These are phyloP conservation scores for Kwoniella dejecticola DNA, from an alignment of 768 basidiomycete genomes.

Conservation along the genomic window DNA sequence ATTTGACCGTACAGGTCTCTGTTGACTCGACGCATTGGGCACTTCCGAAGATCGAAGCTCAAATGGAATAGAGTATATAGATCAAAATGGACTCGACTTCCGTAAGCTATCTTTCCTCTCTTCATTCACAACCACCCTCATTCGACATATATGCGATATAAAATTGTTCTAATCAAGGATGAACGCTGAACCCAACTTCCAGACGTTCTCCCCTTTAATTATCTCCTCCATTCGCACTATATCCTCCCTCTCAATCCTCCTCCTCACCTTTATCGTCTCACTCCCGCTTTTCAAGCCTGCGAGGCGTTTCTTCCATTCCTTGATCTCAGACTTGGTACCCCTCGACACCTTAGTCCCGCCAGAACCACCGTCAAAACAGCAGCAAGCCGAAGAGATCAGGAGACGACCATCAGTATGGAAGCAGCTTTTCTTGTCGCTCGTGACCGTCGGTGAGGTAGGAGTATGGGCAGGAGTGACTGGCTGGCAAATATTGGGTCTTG, in stretches of 20 bases:
- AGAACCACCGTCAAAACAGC: constrained; percentile 16
- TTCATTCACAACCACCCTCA: neutral
- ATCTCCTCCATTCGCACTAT: constrained; percentile 41
- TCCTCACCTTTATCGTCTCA: constrained; percentile 29
- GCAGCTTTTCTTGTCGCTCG: constrained; percentile 32
- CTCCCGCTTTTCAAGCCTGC: constrained; percentile 31
- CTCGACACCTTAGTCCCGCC: constrained; percentile 35
- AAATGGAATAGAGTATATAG: neutral
- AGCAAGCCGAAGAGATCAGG: constrained; percentile 18
- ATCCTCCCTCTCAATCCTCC: constrained; percentile 36
- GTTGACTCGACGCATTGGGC: constrained; percentile 1
- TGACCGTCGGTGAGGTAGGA: constrained; percentile 27
- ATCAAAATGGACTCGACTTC: neutral
- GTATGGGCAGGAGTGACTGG: constrained; percentile 42
- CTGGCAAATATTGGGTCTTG: constrained; percentile 15
- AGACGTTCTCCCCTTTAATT: constrained; percentile 21
- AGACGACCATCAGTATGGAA: constrained; percentile 32
- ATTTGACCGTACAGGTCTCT: constrained; percentile 2
- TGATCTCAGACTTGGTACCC: constrained; percentile 43
- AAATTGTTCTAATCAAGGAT: neutral
- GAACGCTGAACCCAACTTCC: constrained; percentile 2
- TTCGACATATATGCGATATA: neutral
- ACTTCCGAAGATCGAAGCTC: neutral
- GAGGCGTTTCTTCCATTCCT: constrained; percentile 6
- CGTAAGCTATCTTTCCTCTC: neutral